Evolutionary conservation across 129 eudicot species (phyloP).

Genomic region (Artemisia argyi): DNA sequence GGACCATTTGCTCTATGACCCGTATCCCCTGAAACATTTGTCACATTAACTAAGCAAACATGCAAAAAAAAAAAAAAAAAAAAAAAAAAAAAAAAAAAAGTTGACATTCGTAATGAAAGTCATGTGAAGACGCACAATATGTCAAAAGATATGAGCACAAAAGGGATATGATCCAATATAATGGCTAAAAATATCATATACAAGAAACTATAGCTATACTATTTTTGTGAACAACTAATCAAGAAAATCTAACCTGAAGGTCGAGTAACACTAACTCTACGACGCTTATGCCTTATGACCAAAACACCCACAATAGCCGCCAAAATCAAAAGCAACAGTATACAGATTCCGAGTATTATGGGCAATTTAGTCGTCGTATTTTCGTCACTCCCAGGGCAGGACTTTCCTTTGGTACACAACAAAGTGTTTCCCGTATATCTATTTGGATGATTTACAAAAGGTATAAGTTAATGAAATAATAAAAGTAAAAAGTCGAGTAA

Average conservation of each 20-base stretch:
- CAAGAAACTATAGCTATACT: no score
- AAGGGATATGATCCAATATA: no score
- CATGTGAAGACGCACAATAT: no score
- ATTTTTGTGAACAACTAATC: no score
- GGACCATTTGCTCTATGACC: no score
- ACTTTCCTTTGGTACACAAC: slow-evolving; percentile 40
- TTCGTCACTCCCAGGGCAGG: slow-evolving; percentile 16
- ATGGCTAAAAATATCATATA: no score
- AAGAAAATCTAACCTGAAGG: slow-evolving; percentile 21
- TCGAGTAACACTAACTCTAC: background rate
- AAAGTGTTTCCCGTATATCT: slow-evolving; percentile 55
- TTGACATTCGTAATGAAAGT: no score
- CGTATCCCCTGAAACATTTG: no score
- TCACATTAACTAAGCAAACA: background rate
- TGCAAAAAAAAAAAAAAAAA: background rate
- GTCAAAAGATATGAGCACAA: no score
- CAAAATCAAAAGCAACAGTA: slow-evolving; percentile 29
- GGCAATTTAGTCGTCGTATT: slow-evolving; percentile 19
- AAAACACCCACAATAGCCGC: slow-evolving; percentile 31
- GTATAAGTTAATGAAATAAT: background rate
- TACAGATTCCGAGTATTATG: slow-evolving; percentile 39
- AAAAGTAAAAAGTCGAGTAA: background rate
- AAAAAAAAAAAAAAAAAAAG: no score
- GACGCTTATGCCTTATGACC: slow-evolving; percentile 22
- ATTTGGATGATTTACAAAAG: background rate